phyloP scores from a whole-genome alignment of 208 protist species.

The Paratrypanosoma confusum region DNA sequence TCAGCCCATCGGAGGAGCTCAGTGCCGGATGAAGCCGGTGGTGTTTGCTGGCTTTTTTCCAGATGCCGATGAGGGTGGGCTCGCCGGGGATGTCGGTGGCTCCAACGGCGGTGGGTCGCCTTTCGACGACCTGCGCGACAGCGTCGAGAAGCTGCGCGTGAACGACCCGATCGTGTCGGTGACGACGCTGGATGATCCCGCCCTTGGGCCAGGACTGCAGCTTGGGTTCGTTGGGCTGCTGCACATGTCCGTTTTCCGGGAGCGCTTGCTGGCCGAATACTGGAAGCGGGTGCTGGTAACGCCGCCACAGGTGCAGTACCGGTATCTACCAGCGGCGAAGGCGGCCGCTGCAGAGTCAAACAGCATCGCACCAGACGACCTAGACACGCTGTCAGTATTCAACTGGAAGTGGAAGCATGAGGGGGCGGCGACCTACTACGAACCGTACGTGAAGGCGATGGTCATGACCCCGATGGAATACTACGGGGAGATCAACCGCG shows the following conservation, averaged over 20 bases:
- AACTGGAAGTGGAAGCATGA: conserved; percentile 83
- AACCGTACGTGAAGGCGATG: conserved; percentile 85
- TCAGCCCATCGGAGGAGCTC: not conserved
- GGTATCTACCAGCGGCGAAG: conserved; percentile 35
- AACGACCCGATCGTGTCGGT: conserved; percentile 91
- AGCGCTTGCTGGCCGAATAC: conserved; percentile 92
- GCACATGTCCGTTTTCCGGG: conserved; percentile 97
- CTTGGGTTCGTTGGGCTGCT: conserved; percentile 97
- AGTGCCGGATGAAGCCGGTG: conserved; percentile 61
- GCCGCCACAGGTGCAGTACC: conserved; percentile 90
- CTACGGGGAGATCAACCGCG: conserved; percentile 75
- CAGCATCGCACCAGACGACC: no score
- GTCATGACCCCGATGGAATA: conserved; percentile 87
- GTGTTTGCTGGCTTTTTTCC: conserved; percentile 96
- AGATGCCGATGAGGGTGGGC: conserved; percentile 69
- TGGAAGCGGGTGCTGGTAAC: conserved; percentile 87
- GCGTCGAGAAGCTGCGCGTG: conserved; percentile 88
- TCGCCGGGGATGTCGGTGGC: no score
- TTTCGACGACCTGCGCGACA: conserved; percentile 80
- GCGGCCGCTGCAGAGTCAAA: conserved; percentile 13
- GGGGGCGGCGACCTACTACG: conserved; percentile 65
- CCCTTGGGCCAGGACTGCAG: conserved; percentile 87
- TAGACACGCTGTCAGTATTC: conserved; percentile 45
- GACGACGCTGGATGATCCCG: conserved; percentile 68
- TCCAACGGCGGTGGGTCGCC: no score